Percentiles rank a stretch among this genome's conserved stretches.
These are phyloP conservation scores for Colletotrichum musae DNA, from an alignment of 2,329 filamentous ascomycete species.

Conservation along the genomic window DNA sequence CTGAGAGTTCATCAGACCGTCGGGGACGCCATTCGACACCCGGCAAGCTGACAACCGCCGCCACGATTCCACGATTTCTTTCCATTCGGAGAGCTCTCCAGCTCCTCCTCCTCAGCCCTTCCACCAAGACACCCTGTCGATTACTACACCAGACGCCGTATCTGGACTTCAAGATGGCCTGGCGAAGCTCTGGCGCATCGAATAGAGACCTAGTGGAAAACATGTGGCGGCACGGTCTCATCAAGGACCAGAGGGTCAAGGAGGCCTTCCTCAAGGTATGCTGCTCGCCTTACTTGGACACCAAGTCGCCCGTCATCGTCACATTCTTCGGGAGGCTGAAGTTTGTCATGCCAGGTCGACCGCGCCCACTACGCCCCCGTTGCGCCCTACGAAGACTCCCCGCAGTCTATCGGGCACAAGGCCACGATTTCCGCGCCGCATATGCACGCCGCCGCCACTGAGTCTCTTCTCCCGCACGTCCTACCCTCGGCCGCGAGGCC, in stretches of 20 bases:
- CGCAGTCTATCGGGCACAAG: conserved; percentile 67
- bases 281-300: no score
- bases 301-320: no score
- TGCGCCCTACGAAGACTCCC: conserved; percentile 76
- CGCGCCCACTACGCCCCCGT: conserved; percentile 85
- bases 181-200: conserved; percentile 83
- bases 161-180: conserved; percentile 78
- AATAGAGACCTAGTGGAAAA: conserved; percentile 86
- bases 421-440: conserved; percentile 74
- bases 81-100: conserved; percentile 25
- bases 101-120: conserved; percentile 15
- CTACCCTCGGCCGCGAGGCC: conserved; percentile 52
- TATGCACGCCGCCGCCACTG: conserved; percentile 71
- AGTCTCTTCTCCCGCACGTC: conserved; percentile 63
- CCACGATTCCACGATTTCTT: conserved; percentile 26
- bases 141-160: not conserved
- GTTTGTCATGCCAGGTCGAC: conserved; percentile 75
- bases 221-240: conserved; percentile 78
- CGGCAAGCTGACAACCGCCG: not conserved
- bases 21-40: not conserved
- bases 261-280: conserved; percentile 82
- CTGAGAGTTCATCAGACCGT: not conserved
- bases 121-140: not conserved
- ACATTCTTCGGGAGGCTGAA: not conserved
- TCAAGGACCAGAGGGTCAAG: conserved; percentile 79